phyloP scores from a whole-genome alignment of 352 stramenopile genomes.

The Phytophthora tentaculata region DNA sequence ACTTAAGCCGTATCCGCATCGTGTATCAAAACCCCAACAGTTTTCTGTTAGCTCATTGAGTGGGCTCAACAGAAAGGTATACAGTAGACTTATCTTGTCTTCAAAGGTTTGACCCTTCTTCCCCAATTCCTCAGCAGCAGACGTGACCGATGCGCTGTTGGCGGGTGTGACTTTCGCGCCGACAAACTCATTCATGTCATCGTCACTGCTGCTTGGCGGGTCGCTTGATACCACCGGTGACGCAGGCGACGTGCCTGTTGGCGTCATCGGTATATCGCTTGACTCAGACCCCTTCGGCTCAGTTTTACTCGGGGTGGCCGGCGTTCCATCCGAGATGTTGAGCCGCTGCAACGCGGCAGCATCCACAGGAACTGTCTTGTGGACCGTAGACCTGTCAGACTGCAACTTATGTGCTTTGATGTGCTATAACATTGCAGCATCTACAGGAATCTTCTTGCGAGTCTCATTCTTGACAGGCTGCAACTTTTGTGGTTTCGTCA shows the following conservation, averaged over 20 bases:
- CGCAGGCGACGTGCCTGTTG: background rate
- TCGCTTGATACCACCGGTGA: background rate
- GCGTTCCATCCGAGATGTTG: background rate
- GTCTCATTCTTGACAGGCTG: background rate
- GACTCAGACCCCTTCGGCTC: too few relatives aligned
- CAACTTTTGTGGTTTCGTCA: background rate
- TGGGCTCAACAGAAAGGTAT: slow-evolving; percentile 4
- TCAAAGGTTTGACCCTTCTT: slow-evolving; percentile 4
- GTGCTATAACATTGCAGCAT: too few relatives aligned
- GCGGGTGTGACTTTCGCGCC: background rate
- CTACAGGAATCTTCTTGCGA: background rate
- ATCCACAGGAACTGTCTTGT: background rate
- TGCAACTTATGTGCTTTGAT: too few relatives aligned
- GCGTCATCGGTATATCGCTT: background rate
- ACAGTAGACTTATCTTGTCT: slow-evolving; percentile 4
- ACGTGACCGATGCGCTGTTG: slow-evolving; percentile 4
- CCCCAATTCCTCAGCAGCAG: slow-evolving; percentile 9
- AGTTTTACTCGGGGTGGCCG: too few relatives aligned
- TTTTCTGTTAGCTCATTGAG: background rate
- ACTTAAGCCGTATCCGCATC: background rate
- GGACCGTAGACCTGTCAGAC: too few relatives aligned
- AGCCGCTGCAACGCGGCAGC: background rate
- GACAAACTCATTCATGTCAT: slow-evolving; percentile 7
- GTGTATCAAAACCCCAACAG: slow-evolving; percentile 18
- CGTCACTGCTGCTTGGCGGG: background rate